Base-by-base conservation (phyloP, 1,284 basidiomycete species). In the Volvariella surrecta region DNA sequence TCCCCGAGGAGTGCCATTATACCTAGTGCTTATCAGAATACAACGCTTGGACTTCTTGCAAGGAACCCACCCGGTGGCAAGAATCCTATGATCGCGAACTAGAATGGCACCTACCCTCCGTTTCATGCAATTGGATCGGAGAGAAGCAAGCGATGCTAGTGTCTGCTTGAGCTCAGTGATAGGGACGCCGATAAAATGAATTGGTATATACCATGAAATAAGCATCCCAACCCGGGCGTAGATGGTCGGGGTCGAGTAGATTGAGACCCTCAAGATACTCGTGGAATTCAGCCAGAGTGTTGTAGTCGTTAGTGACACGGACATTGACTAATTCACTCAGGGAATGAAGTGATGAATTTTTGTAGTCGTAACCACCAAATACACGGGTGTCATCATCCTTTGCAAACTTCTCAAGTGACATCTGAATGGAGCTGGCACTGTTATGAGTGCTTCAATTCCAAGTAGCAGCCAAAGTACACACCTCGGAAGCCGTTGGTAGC, bases 101-200 rank as follows among this genome's bases (percentile, higher is more conserved):
- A 98, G 70, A 13, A 98, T 80, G 0, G 92, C 93, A 10, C 94
- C 94, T 0, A 98, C 94, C 1, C 96, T 78, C 3, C 96, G 80
- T 59, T 99, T 99, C 95, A 98, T 98, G 61, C 86, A 98, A 59
- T 92, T 98, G n/a, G 82, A 90, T 32, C 87, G 74, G 52, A 80
- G 82, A 4, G 84, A 91, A 2, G 92, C 92, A 35, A 96, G 74
- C 10, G 85, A 83, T 4, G 93, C 92, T 32, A 96, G 71, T 2
- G 84, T 90, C 87, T 86, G 53, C 9, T n/a, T 43, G 41, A 45
- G 24, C 21, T 24, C 30, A 52, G 35, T 37, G 39, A 60, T 60
- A 16, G 38, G 24, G n/a, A n/a, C n/a, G 13, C 11, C 10, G n/a
- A 37, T 2, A n/a, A 20, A 24, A 21, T 44, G 52, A 19, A 24